Percentiles rank a stretch among this genome's conserved stretches.
Evolutionary conservation across 2,329 filamentous ascomycete species (phyloP).

Genomic region (Lachnellula occidentalis): DNA sequence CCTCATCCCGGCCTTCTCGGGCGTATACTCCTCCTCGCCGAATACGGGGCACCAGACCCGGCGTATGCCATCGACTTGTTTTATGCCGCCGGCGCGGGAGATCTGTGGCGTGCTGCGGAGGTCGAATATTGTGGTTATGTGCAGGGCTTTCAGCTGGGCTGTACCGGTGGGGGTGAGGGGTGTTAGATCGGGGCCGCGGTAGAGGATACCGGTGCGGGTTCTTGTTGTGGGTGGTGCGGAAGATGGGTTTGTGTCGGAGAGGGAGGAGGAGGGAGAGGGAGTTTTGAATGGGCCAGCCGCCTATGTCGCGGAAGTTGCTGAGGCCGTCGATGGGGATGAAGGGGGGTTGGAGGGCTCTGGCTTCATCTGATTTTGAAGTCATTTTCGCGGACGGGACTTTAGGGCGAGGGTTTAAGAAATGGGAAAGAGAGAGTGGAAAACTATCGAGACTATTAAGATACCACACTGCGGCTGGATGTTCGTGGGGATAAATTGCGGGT

Average conservation of each 20-base stretch:
- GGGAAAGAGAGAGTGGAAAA: not conserved
- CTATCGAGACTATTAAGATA: not conserved
- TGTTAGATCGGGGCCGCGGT: constrained; percentile 64
- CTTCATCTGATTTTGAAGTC: not conserved
- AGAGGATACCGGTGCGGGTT: constrained; percentile 52
- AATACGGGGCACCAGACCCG: constrained; percentile 62
- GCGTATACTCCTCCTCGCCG: constrained; percentile 51
- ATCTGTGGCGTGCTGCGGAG: constrained; percentile 60
- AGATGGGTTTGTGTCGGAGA: too few species aligned
- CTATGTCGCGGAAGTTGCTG: constrained; percentile 61
- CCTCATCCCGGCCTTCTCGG: constrained; percentile 55
- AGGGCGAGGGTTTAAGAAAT: not conserved
- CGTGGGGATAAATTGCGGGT: not conserved
- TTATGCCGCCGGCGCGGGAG: constrained; percentile 36
- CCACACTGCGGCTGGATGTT: not conserved
- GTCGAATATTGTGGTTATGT: constrained; percentile 61
- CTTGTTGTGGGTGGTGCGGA: constrained; percentile 16
- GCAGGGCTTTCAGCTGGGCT: constrained; percentile 44
- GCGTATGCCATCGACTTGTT: constrained; percentile 43
- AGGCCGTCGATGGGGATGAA: constrained; percentile 50
- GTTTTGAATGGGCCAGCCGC: constrained; percentile 52
- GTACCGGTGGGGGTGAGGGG: constrained; percentile 48
- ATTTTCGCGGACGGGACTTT: too few species aligned
- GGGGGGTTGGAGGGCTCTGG: constrained; percentile 32
- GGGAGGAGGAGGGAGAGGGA: constrained; percentile 22